These are phyloP conservation scores for Pulveroboletus sp. DNA, from an alignment of 768 basidiomycete species.

Conservation along the genomic window DNA sequence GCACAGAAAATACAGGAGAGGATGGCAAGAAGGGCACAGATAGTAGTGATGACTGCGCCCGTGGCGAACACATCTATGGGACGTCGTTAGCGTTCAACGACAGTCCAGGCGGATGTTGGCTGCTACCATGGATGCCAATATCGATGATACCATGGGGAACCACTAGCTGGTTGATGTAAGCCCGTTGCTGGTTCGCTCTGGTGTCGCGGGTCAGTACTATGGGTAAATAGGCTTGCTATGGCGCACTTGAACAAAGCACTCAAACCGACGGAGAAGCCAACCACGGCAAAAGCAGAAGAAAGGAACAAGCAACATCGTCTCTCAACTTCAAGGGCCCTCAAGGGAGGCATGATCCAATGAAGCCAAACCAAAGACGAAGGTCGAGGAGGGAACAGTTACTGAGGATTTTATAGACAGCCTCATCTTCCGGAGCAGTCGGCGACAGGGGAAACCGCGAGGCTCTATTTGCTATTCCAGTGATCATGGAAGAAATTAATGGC, in stretches of 20 bases:
- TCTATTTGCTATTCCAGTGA: not conserved
- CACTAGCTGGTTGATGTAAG: slow-evolving; percentile 7
- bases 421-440: not conserved
- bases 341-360: slow-evolving; percentile 4
- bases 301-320: slow-evolving; percentile 25
- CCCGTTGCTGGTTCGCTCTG: slow-evolving; percentile 14
- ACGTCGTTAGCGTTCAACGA: not conserved
- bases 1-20: slow-evolving; percentile 28
- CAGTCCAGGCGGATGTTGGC: not conserved
- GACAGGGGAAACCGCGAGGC: not conserved
- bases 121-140: slow-evolving; percentile 13
- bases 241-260: slow-evolving; percentile 22
- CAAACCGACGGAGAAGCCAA: slow-evolving; percentile 16
- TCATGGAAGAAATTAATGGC: not conserved
- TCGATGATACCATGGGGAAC: slow-evolving; percentile 6
- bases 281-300: slow-evolving; percentile 29
- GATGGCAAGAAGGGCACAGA: slow-evolving; percentile 32
- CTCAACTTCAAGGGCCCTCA: not conserved
- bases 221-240: not conserved
- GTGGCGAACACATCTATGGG: slow-evolving; percentile 36
- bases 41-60: slow-evolving; percentile 34
- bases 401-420: slow-evolving; percentile 4
- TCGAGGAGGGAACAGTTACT: not conserved
- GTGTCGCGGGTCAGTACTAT: not conserved
- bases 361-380: not conserved